A percentile compares a stretch with the other conserved stretches of the same genome.
Conservation (phyloP, 331 rosid species). For the Pyracantha coccinea region DNA sequence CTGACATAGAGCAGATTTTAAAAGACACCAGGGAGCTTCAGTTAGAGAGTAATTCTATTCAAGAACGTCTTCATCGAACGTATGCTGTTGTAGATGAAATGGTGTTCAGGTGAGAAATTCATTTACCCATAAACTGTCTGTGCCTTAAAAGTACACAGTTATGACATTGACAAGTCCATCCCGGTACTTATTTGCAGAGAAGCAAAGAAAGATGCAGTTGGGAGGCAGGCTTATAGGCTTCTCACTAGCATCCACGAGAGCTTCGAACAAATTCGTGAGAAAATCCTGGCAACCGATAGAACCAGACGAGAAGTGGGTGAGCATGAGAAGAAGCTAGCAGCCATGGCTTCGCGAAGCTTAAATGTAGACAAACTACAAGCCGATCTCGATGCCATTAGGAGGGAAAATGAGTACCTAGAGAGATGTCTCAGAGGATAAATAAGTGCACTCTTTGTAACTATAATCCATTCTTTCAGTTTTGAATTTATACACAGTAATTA, state of each 20-base stretch:
- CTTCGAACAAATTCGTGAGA: conserved; percentile 73
- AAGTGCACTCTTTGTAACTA: background rate
- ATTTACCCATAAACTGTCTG: background rate
- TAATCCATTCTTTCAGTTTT: background rate
- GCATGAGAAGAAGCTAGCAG: conserved; percentile 65
- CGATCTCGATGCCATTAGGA: conserved; percentile 46
- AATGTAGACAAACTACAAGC: conserved; percentile 42
- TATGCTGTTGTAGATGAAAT: conserved; percentile 75
- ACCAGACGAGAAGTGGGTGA: conserved; percentile 55
- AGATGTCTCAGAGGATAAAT: conserved; percentile 20
- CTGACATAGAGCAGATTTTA: conserved; percentile 70
- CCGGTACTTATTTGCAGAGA: conserved; percentile 44
- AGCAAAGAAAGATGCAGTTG: conserved; percentile 72
- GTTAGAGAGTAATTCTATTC: conserved; percentile 76
- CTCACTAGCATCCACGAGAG: conserved; percentile 67
- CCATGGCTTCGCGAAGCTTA: conserved; percentile 43
- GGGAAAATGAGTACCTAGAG: conserved; percentile 43
- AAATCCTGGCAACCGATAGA: conserved; percentile 71
- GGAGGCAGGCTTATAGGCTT: conserved; percentile 63
- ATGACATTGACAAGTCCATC: background rate
- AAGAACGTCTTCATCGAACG: conserved; percentile 76
- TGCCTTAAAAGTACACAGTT: background rate
- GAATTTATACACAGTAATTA: background rate
- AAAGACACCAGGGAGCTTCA: conserved; percentile 87
- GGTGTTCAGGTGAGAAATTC: conserved; percentile 55